Evolutionary conservation across 2,329 filamentous ascomycete species (phyloP).

Genomic region (Cladosporium phlei): DNA sequence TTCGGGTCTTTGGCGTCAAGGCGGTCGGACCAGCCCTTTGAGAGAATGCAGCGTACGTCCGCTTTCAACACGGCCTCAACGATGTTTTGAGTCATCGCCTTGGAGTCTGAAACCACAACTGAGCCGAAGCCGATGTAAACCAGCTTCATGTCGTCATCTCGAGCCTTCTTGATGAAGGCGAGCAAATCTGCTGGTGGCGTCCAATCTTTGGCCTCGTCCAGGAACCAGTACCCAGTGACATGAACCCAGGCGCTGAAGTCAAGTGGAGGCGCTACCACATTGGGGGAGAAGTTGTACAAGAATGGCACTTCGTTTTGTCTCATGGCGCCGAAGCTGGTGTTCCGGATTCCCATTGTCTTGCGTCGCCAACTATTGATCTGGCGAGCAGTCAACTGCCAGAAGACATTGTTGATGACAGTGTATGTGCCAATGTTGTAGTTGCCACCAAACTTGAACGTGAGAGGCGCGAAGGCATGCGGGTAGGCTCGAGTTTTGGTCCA

Average conservation of each 20-base stretch:
- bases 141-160: conserved; percentile 77
- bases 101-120: conserved; percentile 86
- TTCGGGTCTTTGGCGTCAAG: conserved; percentile 55
- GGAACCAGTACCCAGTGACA: conserved; percentile 96
- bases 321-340: conserved; percentile 82
- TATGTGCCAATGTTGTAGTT: conserved; percentile 95
- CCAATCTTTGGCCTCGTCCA: conserved; percentile 71
- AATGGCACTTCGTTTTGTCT: conserved; percentile 98
- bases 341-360: conserved; percentile 69
- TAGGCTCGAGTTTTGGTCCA: conserved; percentile 96
- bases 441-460: conserved; percentile 89
- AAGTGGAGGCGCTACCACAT: conserved; percentile 86
- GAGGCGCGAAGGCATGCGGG: conserved; percentile 91
- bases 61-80: conserved; percentile 86
- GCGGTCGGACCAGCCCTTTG: conserved; percentile 95
- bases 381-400: conserved; percentile 87
- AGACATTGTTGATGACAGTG: conserved; percentile 91
- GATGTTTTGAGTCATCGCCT: conserved; percentile 84
- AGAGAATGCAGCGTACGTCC: conserved; percentile 89
- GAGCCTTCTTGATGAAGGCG: conserved; percentile 78
- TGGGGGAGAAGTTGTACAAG: conserved; percentile 92
- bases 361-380: conserved; percentile 94
- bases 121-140: conserved; percentile 97
- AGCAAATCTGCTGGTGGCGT: conserved; percentile 69
- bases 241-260: conserved; percentile 98